Evolutionary conservation across 1,139 yeast genomes (phyloP).

Genomic region (Yamadazyma mexicana): DNA sequence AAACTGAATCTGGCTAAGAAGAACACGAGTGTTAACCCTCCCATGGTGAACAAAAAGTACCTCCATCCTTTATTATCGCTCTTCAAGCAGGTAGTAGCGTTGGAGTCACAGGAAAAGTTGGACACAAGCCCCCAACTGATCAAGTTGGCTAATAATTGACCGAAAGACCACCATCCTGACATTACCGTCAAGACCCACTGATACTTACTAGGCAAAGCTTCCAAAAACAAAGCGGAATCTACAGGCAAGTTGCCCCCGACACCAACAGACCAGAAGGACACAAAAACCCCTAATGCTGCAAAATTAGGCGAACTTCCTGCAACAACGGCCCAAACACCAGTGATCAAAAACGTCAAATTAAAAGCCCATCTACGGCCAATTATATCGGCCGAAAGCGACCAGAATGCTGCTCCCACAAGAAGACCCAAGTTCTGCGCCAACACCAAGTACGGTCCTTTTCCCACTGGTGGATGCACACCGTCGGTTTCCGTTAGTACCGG

Average conservation of each 20-base stretch:
- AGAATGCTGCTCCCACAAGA: conserved; percentile 41
- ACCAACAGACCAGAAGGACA: conserved; percentile 44
- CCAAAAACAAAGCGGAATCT: conserved; percentile 45
- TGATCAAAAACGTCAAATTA: conserved; percentile 40
- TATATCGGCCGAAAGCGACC: conserved; percentile 43
- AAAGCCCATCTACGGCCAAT: conserved; percentile 48
- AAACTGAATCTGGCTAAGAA: conserved; percentile 36
- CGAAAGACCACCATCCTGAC: conserved; percentile 48
- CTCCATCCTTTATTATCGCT: conserved; percentile 46
- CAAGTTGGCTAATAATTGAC: conserved; percentile 40
- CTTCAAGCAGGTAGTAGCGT: conserved; percentile 25
- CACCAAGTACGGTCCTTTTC: conserved; percentile 37
- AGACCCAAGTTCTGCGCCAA: conserved; percentile 46
- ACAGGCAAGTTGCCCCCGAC: conserved; percentile 49
- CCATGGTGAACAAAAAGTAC: conserved; percentile 40
- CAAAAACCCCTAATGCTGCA: conserved; percentile 39
- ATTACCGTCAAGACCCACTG: conserved; percentile 45
- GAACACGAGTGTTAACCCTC: conserved; percentile 40
- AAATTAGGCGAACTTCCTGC: conserved; percentile 44
- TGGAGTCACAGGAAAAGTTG: conserved; percentile 35
- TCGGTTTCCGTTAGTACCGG: conserved; percentile 34
- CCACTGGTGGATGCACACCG: conserved; percentile 39
- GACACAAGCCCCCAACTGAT: conserved; percentile 43
- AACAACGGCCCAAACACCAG: conserved; percentile 37
- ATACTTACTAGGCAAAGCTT: conserved; percentile 37